A percentile compares a stretch with the other conserved stretches of the same genome.
phyloP scores from a whole-genome alignment of 768 basidiomycete species.

The Paxillus ammoniavirescens region DNA sequence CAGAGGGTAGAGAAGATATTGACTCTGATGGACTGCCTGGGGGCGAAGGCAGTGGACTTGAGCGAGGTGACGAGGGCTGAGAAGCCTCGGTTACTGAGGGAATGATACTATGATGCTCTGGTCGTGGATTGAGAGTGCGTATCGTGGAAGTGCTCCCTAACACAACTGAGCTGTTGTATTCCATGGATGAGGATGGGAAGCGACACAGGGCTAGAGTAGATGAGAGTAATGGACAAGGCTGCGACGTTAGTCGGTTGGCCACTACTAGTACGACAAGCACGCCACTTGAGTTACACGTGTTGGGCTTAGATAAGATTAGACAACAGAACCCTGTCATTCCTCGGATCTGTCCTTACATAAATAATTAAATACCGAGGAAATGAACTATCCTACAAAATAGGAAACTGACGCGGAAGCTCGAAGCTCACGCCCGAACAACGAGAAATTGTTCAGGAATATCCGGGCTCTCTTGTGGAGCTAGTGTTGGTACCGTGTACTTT shows the following conservation, averaged over 20 bases:
- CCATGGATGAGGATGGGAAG: slow-evolving; percentile 22
- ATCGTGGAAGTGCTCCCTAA: slow-evolving; percentile 41
- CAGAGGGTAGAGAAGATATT: slow-evolving; percentile 68
- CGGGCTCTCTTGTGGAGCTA: slow-evolving; percentile 58
- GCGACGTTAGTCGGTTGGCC: too few relatives aligned
- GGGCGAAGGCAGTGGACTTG: slow-evolving; percentile 52
- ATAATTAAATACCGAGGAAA: too few relatives aligned
- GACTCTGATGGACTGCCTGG: slow-evolving; percentile 64
- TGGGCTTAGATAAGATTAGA: slow-evolving; percentile 15
- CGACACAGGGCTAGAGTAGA: not conserved
- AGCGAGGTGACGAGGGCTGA: slow-evolving; percentile 47
- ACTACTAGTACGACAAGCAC: too few relatives aligned
- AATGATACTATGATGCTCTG: slow-evolving; percentile 11
- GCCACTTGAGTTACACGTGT: slow-evolving; percentile 30
- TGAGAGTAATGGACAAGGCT: not conserved
- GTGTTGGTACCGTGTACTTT: slow-evolving; percentile 34
- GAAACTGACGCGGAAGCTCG: not conserved
- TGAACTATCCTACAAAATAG: not conserved
- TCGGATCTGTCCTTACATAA: too few relatives aligned
- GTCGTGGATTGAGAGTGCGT: slow-evolving; percentile 32
- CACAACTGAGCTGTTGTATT: slow-evolving; percentile 11
- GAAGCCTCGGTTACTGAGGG: slow-evolving; percentile 25
- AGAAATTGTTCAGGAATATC: slow-evolving; percentile 74
- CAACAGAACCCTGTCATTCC: too few relatives aligned
- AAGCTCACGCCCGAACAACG: slow-evolving; percentile 46